Evolutionary conservation across 179 eudicot species (phyloP).

Genomic region (Beta lomatogona): DNA sequence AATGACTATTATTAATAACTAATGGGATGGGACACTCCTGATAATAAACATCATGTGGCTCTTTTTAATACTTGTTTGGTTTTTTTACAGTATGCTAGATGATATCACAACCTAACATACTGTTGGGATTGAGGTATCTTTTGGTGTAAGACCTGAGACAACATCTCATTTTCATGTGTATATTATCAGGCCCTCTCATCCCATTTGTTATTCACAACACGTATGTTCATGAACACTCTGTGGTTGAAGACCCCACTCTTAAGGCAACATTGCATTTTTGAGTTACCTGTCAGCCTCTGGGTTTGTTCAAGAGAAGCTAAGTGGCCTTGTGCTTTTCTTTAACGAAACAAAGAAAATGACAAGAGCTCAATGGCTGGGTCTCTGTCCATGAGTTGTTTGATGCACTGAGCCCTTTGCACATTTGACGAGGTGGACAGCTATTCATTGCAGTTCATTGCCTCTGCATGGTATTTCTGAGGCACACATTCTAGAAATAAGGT

Average conservation of each 20-base stretch:
- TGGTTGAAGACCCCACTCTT: not conserved
- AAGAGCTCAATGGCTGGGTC: not conserved
- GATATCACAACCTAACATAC: not conserved
- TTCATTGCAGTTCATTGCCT: not conserved
- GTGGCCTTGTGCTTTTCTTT: not conserved
- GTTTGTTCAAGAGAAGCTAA: not conserved
- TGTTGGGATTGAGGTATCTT: not conserved
- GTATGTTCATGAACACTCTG: too few relatives aligned
- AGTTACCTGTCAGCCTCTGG: not conserved
- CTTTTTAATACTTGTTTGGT: not conserved
- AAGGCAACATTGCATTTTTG: not conserved
- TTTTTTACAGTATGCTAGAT: not conserved
- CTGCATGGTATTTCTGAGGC: not conserved
- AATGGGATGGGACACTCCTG: not conserved
- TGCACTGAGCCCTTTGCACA: not conserved
- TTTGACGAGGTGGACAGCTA: not conserved
- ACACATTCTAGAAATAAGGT: not conserved
- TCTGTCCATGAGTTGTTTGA: not conserved
- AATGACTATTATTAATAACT: not conserved
- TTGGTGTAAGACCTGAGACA: not conserved
- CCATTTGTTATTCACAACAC: not conserved
- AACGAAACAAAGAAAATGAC: not conserved
- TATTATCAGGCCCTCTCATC: too few relatives aligned
- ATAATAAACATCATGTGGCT: not conserved
- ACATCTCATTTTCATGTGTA: not conserved